phyloP scores from a whole-genome alignment of 495 filamentous ascomycete genomes.

The Letharia lupina region DNA sequence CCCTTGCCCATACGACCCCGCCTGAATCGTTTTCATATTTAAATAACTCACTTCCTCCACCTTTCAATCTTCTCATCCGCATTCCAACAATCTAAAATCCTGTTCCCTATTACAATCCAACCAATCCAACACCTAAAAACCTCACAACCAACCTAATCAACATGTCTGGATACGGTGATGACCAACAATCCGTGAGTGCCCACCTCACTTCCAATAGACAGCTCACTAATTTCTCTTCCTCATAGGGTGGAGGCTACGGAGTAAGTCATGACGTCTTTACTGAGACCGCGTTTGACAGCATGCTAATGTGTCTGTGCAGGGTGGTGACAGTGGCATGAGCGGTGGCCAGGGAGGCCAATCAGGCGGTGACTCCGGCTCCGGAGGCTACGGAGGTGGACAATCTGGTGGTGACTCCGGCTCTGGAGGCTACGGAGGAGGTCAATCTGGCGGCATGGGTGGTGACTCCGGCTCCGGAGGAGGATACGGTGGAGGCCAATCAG shows the following conservation, averaged over 20 bases:
- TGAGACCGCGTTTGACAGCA: not conserved
- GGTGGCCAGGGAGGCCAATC: conserved; percentile 23
- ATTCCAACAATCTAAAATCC: not conserved
- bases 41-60: not conserved
- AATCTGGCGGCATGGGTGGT: conserved; percentile 23
- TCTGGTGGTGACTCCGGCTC: conserved; percentile 18
- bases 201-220: not conserved
- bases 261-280: conserved; percentile 11
- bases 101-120: not conserved
- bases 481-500: conserved; percentile 8
- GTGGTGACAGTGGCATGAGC: conserved; percentile 8
- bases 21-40: not conserved
- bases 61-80: not conserved
- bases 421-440: conserved; percentile 18
- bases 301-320: not conserved
- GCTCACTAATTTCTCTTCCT: not conserved
- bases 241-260: conserved; percentile 14
- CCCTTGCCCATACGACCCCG: not conserved
- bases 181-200: conserved; percentile 20
- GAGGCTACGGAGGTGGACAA: conserved; percentile 11
- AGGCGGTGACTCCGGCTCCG: conserved; percentile 15
- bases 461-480: conserved; percentile 21
- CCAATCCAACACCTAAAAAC: not conserved
- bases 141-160: conserved; percentile 6
- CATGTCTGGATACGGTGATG: conserved; percentile 27